Conservation (phyloP, 2,329 filamentous ascomycete species). For the Colletotrichum spaethianum region DNA sequence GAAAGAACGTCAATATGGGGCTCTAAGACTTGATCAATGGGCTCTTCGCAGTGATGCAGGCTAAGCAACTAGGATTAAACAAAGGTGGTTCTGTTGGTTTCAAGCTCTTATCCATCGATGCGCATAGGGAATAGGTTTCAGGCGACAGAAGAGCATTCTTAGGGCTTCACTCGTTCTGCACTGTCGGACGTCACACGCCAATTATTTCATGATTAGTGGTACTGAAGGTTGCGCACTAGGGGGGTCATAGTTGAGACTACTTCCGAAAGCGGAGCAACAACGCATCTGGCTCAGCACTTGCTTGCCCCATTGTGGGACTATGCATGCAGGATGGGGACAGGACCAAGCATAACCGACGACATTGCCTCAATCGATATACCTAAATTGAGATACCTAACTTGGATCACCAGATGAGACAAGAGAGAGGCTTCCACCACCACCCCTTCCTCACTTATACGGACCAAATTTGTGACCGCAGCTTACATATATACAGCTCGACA, state of each 20-base stretch:
- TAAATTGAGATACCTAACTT: too few relatives aligned
- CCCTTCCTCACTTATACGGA: too few relatives aligned
- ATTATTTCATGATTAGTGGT: background rate
- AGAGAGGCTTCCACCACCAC: too few relatives aligned
- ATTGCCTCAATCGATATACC: too few relatives aligned
- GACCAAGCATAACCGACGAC: too few relatives aligned
- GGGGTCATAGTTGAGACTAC: background rate
- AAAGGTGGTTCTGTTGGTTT: background rate
- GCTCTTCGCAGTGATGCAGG: background rate
- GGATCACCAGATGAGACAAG: too few relatives aligned
- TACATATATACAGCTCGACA: too few relatives aligned
- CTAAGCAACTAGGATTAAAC: background rate
- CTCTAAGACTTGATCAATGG: background rate
- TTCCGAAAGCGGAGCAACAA: conserved; percentile 19
- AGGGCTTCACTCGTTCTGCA: background rate
- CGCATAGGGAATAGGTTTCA: background rate
- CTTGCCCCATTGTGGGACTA: too few relatives aligned
- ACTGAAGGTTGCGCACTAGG: background rate
- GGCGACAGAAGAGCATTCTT: background rate
- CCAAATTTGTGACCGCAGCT: too few relatives aligned
- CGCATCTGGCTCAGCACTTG: background rate
- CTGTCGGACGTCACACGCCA: background rate
- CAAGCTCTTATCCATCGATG: background rate
- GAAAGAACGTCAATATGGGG: background rate
- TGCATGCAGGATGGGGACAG: too few relatives aligned